Evolutionary conservation across 805 yeast species (phyloP).

Genomic region (Lipomyces sp.): DNA sequence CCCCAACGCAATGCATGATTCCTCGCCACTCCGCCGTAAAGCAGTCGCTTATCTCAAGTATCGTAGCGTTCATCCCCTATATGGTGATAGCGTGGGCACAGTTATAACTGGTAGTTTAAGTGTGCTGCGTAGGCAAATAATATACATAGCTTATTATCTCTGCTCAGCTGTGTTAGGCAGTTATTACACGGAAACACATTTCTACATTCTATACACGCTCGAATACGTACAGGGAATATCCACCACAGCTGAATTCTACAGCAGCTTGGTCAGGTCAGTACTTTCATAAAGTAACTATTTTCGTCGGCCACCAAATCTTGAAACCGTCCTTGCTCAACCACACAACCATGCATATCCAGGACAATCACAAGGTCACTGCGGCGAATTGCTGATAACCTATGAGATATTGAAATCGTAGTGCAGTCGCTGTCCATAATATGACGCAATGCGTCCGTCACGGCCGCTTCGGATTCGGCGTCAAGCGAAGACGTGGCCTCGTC

Average conservation of each 20-base stretch:
- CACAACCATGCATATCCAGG: constrained; percentile 57
- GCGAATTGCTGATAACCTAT: constrained; percentile 64
- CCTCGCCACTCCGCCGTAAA: too few relatives aligned
- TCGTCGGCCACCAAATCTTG: constrained; percentile 49
- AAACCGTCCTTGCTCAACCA: constrained; percentile 57
- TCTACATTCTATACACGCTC: not conserved
- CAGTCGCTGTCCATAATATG: constrained; percentile 58
- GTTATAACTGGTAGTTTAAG: too few relatives aligned
- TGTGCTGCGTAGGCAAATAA: too few relatives aligned
- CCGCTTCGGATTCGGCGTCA: constrained; percentile 64
- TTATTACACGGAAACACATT: not conserved
- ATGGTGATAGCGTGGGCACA: too few relatives aligned
- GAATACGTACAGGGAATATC: not conserved
- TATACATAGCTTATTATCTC: too few relatives aligned
- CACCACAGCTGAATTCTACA: not conserved
- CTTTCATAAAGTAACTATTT: constrained; percentile 32
- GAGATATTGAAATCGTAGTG: constrained; percentile 76
- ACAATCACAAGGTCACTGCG: constrained; percentile 58
- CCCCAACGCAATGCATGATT: too few relatives aligned
- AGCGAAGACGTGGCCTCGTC: constrained; percentile 64
- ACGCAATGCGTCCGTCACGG: constrained; percentile 64
- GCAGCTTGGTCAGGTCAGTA: constrained; percentile 18
- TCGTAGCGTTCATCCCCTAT: too few relatives aligned
- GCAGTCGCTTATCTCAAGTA: too few relatives aligned
- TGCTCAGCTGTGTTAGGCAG: too few relatives aligned